Conservation (phyloP, 2,329 filamentous ascomycete genomes). For the Phoma sp. region DNA sequence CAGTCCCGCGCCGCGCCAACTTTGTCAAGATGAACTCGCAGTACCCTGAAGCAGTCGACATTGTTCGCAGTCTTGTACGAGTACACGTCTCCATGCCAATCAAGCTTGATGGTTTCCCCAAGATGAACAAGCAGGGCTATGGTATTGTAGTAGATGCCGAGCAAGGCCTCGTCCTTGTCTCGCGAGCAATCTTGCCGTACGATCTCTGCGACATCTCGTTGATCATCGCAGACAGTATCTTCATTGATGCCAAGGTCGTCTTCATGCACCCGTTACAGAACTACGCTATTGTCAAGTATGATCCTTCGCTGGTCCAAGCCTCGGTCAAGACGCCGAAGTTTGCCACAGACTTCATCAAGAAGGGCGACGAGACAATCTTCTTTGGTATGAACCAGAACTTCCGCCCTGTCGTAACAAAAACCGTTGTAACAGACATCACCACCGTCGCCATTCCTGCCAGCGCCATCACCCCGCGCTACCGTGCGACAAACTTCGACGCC, state of each 20-base stretch:
- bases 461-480: slow-evolving; percentile 86
- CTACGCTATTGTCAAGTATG: slow-evolving; percentile 94
- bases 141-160: slow-evolving; percentile 97
- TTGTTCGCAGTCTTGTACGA: slow-evolving; percentile 93
- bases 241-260: slow-evolving; percentile 90
- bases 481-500: slow-evolving; percentile 93
- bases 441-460: slow-evolving; percentile 96
- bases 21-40: slow-evolving; percentile 92
- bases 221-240: slow-evolving; percentile 95
- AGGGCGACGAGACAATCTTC: slow-evolving; percentile 94
- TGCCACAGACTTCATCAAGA: slow-evolving; percentile 81
- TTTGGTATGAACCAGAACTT: slow-evolving; percentile 98
- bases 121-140: slow-evolving; percentile 92
- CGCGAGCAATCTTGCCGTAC: slow-evolving; percentile 91
- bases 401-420: slow-evolving; percentile 90
- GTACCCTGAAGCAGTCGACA: slow-evolving; percentile 87
- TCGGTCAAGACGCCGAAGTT: slow-evolving; percentile 89
- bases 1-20: slow-evolving; percentile 78
- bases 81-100: slow-evolving; percentile 92
- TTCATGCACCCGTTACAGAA: slow-evolving; percentile 98
- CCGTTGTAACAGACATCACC: slow-evolving; percentile 95
- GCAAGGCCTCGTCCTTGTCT: slow-evolving; percentile 93
- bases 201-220: slow-evolving; percentile 96
- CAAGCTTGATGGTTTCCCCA: slow-evolving; percentile 97
- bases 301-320: slow-evolving; percentile 89